phyloP scores from a whole-genome alignment of 192 early-diverging fungal species.

The Rhizoclosmatium sp. region DNA sequence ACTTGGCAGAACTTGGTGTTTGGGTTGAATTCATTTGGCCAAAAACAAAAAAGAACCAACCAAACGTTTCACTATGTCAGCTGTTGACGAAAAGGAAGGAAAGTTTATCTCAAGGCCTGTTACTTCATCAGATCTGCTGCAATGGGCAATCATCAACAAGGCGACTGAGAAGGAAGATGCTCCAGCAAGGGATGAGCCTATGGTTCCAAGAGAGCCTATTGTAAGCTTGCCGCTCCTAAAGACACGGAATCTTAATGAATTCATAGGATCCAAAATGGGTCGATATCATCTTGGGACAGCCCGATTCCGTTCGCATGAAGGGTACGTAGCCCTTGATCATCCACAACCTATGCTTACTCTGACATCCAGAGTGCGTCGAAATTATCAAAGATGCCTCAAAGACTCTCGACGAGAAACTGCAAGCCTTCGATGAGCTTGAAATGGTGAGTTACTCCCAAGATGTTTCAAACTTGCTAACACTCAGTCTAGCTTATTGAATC shows the following conservation, averaged over 20 bases:
- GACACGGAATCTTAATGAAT: not conserved
- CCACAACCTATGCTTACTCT: not conserved
- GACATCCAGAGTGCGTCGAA: slow-evolving; percentile 74
- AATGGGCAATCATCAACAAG: slow-evolving; percentile 83
- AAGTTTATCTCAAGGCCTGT: slow-evolving; percentile 31
- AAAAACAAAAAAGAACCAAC: slow-evolving; percentile 22
- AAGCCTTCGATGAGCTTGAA: slow-evolving; percentile 94
- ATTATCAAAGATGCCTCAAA: slow-evolving; percentile 66
- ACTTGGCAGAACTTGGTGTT: not conserved
- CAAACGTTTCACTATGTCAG: slow-evolving; percentile 21
- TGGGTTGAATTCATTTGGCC: not conserved
- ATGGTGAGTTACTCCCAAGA: slow-evolving; percentile 48
- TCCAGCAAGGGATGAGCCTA: slow-evolving; percentile 31
- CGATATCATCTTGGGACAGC: slow-evolving; percentile 92
- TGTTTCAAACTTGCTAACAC: not conserved
- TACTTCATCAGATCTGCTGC: slow-evolving; percentile 69
- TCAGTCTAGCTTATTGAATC: slow-evolving; percentile 71
- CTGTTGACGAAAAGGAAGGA: slow-evolving; percentile 26
- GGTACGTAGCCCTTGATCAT: slow-evolving; percentile 37
- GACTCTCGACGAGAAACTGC: slow-evolving; percentile 70
- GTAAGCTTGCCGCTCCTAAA: not conserved
- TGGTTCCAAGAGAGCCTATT: slow-evolving; percentile 32
- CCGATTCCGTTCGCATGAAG: slow-evolving; percentile 86
- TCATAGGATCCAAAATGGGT: slow-evolving; percentile 83
- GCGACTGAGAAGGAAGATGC: slow-evolving; percentile 78